Evolutionary conservation across 345 rosid species (phyloP), one percentile per base, ranked within the genome.

Genomic region (Hibiscus trionum): DNA sequence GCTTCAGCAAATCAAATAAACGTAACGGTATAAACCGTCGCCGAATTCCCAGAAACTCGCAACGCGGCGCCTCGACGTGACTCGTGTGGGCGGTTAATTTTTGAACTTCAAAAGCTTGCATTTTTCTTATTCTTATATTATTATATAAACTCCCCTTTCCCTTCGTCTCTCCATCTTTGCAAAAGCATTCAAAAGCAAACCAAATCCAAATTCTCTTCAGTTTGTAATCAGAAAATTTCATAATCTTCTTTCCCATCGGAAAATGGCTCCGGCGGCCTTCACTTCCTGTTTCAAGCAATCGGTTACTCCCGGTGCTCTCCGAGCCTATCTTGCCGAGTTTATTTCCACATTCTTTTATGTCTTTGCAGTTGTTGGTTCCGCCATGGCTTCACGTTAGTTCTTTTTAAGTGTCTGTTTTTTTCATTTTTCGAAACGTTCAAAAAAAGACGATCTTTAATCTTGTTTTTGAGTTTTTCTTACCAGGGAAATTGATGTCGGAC

Each of bases 281-380:
- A 5, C 76, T 11, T 56, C 79, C 2, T 86, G 96, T 37, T 84
- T 90, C 61, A 35, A 75, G 14, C 84, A 83, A 75, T 79, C 86
- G 3, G 58, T 90, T 19, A 84, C 87, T 16, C 73, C 58, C 4
- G 78, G 70, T 50, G 90, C 99, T 2, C 78, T 90, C 35, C 78
- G 93, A 74, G 82, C 93, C 1, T 92, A 95, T 66, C 84, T 95
- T 1, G 94, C 96, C 0, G 96, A 92, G 90, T 90, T 92, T 71
- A 88, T 92, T 82, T 90, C 97, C 47, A 89, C 98, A 37, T 95
- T 95, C 93, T 89, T 87, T 66, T 92, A 78, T 50, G 98, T 92
- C 17, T 81, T 92, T 46, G 86, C 88, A 0, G 96, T 86, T 46
- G 88, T 95, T 7, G 99, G 99, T 67, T 92, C 98, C 46, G 63